Base-by-base conservation (phyloP, 73 alveolate genomes). In the Blepharisma japonicum region DNA sequence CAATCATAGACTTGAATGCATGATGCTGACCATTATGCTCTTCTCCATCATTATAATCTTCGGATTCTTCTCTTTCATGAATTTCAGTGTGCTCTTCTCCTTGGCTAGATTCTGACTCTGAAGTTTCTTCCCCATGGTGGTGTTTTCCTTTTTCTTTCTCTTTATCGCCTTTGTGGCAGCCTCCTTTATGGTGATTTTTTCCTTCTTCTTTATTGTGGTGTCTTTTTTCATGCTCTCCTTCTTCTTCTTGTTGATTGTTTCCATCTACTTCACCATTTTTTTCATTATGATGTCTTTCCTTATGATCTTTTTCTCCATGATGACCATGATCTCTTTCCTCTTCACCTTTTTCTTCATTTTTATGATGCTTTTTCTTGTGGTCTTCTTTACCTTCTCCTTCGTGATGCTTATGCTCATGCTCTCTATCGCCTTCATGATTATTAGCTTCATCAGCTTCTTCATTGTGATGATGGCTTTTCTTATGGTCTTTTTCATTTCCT, bases 41-140 rank as follows among this genome's bases (percentile, higher is more conserved):
- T 66, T 27, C 53, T 66, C 21, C 77, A 23, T 66, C 53, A 9
- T 66, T 23, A 11, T 27, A 9, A 23, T 27, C 77, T 66, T 66
- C 53, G 0, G 14, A 9, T 66, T 66, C 77, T 66, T 66, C 53
- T 14, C 5, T 23, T 66, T 66, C 77, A 9, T 66, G 20, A 9
- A 1, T 23, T 18, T 66, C 77, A 11, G 14, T 4, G 2, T 27
- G 20, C 21, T 66, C 77, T 23, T 66, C 53, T 27, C 21, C 53
- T 18, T 27, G 20, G 14, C 21, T 20, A 23, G 14, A 9, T 27
- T 66, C 53, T 1, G n/a, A 9, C 21, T 66, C 77, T 23, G 14
- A 9, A 2, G n/a, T 23, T 66, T 66, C 77, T 18, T 66, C 53
- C 4, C 21, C 21, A 1, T 66, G n/a, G 3, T 18, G 14, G 14